Percentiles rank a stretch among this genome's conserved stretches.
Conservation (phyloP, 139 green algal genomes). For the Marvania coccoides region DNA sequence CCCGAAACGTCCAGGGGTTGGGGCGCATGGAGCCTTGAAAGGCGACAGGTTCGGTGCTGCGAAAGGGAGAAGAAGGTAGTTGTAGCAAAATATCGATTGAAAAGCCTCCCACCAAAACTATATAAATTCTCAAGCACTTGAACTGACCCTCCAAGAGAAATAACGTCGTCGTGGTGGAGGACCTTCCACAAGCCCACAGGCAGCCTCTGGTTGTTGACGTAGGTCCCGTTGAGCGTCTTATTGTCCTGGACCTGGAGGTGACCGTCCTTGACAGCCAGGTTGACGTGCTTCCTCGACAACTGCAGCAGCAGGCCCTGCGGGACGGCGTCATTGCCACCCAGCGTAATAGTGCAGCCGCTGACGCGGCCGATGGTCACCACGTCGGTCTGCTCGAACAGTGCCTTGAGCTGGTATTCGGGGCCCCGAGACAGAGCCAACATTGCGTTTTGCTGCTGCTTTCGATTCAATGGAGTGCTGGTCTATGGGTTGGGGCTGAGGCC, state of each 20-base stretch:
- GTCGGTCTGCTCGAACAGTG: too few relatives aligned
- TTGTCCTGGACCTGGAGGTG: background rate
- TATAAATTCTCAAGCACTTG: background rate
- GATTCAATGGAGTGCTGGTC: too few relatives aligned
- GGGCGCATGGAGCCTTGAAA: background rate
- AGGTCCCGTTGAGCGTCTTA: constrained; percentile 1
- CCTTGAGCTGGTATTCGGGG: too few relatives aligned
- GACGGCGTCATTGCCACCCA: background rate
- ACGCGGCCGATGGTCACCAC: background rate
- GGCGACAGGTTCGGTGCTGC: background rate
- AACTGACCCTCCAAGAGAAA: background rate
- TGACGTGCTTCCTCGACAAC: background rate
- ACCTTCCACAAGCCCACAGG: background rate
- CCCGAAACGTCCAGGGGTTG: background rate
- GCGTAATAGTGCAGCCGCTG: background rate
- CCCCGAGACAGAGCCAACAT: too few relatives aligned
- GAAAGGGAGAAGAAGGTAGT: background rate
- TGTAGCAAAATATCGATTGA: background rate
- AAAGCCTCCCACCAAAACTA: background rate
- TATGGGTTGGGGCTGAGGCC: too few relatives aligned
- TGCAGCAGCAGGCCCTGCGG: background rate
- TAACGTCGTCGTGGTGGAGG: background rate
- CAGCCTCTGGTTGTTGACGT: background rate
- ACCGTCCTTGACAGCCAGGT: background rate
- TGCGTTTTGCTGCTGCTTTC: too few relatives aligned